These are phyloP conservation scores for Periconia sp. DNA, from an alignment of 2,329 filamentous ascomycete species.

Conservation along the genomic window DNA sequence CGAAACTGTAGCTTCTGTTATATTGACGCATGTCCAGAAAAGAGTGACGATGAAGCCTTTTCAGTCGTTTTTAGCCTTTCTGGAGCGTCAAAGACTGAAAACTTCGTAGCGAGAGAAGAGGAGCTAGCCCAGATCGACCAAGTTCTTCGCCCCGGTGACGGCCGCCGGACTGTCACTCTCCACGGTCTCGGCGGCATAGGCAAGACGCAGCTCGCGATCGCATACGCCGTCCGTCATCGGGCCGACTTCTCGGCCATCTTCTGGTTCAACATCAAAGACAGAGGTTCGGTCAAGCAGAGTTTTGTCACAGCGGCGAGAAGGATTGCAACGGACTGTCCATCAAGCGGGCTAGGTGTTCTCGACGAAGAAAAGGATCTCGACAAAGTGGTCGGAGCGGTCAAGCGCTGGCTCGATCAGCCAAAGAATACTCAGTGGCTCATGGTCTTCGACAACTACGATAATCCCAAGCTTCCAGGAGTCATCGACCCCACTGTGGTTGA, in stretches of 20 bases:
- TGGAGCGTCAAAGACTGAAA: too few relatives aligned
- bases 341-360: slow-evolving; percentile 21
- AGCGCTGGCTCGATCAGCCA: slow-evolving; percentile 42
- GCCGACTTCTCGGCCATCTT: slow-evolving; percentile 13
- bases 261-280: slow-evolving; percentile 21
- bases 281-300: slow-evolving; percentile 15
- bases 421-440: slow-evolving; percentile 48
- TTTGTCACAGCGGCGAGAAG: slow-evolving; percentile 7
- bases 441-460: slow-evolving; percentile 48
- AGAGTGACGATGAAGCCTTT: too few relatives aligned
- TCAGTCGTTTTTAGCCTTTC: too few relatives aligned
- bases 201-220: too few relatives aligned
- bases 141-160: too few relatives aligned
- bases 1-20: too few relatives aligned
- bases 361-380: slow-evolving; percentile 22
- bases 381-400: slow-evolving; percentile 37
- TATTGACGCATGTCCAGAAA: too few relatives aligned
- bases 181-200: too few relatives aligned
- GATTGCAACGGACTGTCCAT: slow-evolving; percentile 23
- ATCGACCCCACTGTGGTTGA: slow-evolving; percentile 26
- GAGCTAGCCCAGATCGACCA: too few relatives aligned
- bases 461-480: slow-evolving; percentile 34
- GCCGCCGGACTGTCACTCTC: slow-evolving; percentile 13
- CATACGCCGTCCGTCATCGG: slow-evolving; percentile 10
- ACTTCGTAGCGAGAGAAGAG: too few relatives aligned